A percentile compares a stretch with the other conserved stretches of the same genome.
phyloP scores from a whole-genome alignment of 2,329 filamentous ascomycete genomes.

The Davidsoniella virescens region DNA sequence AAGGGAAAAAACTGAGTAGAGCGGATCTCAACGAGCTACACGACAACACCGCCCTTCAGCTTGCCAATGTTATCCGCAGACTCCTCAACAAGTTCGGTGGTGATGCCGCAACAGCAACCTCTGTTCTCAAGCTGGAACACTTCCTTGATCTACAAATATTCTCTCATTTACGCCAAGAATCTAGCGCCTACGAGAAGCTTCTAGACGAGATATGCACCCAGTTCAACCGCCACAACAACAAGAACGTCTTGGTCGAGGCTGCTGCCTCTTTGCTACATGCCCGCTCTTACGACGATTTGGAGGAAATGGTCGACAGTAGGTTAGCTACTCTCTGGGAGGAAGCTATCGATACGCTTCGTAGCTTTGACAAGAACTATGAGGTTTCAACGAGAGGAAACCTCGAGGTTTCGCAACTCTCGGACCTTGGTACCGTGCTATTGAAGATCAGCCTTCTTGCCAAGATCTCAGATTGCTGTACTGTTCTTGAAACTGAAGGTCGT shows the following conservation, averaged over 20 bases:
- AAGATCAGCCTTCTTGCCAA: conserved; percentile 69
- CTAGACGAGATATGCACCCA: conserved; percentile 88
- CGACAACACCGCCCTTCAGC: conserved; percentile 60
- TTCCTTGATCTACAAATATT: conserved; percentile 77
- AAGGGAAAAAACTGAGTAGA: conserved; percentile 39
- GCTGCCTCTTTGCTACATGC: conserved; percentile 71
- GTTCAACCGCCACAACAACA: conserved; percentile 82
- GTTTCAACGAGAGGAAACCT: conserved; percentile 57
- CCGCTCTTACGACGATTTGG: conserved; percentile 70
- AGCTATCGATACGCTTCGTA: conserved; percentile 53
- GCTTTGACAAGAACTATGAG: conserved; percentile 54
- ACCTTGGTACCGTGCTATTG: conserved; percentile 56
- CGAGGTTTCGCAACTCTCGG: conserved; percentile 44
- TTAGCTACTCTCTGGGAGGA: conserved; percentile 77
- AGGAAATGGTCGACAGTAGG: conserved; percentile 69
- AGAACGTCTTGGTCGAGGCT: conserved; percentile 69
- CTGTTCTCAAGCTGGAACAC: conserved; percentile 73
- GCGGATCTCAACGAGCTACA: conserved; percentile 53
- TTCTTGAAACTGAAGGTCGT: conserved; percentile 48
- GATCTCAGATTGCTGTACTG: conserved; percentile 60
- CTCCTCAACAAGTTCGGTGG: conserved; percentile 88
- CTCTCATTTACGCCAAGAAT: conserved; percentile 73
- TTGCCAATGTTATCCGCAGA: conserved; percentile 66
- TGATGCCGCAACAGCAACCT: conserved; percentile 69
- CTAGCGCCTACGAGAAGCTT: conserved; percentile 61